phyloP scores from a whole-genome alignment of 2,329 filamentous ascomycete species.

The Hypomyces rosellus region DNA sequence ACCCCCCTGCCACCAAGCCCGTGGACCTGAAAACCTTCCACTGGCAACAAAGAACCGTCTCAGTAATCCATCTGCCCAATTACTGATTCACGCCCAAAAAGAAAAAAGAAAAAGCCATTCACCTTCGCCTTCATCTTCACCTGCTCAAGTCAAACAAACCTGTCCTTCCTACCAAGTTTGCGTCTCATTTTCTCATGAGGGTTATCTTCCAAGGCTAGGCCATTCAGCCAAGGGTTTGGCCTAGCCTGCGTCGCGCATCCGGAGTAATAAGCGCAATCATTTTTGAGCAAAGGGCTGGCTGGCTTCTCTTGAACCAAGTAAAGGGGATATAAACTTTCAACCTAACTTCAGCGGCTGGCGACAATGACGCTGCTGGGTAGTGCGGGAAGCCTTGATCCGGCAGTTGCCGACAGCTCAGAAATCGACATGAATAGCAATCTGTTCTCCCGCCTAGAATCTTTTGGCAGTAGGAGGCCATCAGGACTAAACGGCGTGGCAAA shows the following conservation, averaged over 20 bases:
- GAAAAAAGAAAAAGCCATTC: too few species aligned
- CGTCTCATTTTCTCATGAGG: background rate
- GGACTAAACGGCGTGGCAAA: constrained; percentile 4
- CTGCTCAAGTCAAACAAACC: background rate
- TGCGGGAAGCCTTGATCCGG: constrained; percentile 1
- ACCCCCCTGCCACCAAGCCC: background rate
- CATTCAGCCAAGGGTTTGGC: background rate
- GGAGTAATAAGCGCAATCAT: background rate
- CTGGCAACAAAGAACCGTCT: background rate
- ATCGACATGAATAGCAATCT: constrained; percentile 3
- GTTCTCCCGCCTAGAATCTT: background rate
- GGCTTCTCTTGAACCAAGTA: too few species aligned
- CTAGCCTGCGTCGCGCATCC: background rate
- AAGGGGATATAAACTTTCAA: too few species aligned
- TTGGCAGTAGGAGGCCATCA: constrained; percentile 4
- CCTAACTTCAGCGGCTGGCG: background rate
- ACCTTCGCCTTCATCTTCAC: too few species aligned
- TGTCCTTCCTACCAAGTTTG: background rate
- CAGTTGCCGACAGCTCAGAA: background rate
- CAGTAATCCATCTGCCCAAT: too few species aligned
- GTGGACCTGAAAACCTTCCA: background rate
- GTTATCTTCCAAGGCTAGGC: background rate
- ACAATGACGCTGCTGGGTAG: background rate
- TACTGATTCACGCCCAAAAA: too few species aligned
- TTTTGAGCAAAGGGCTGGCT: too few species aligned